Percentiles rank a stretch among this genome's conserved stretches.
phyloP scores from a whole-genome alignment of 805 yeast species.

The Diddensiella santjacobensis region DNA sequence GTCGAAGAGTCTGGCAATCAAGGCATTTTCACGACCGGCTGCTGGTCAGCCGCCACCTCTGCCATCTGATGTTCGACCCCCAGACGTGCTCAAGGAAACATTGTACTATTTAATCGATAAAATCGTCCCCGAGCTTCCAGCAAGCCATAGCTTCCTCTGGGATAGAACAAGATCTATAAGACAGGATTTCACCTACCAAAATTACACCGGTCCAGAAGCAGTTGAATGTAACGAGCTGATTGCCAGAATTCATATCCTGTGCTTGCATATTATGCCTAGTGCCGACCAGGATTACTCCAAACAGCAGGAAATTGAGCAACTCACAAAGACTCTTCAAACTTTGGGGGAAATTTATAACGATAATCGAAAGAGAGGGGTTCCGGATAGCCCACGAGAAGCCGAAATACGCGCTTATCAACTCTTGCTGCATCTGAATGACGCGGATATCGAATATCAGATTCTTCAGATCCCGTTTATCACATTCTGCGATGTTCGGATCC shows the following conservation, averaged over 20 bases:
- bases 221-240: constrained; percentile 88
- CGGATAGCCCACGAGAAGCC: constrained; percentile 57
- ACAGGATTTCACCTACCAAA: constrained; percentile 95
- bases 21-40: constrained; percentile 93
- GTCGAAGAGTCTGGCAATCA: constrained; percentile 61
- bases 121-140: constrained; percentile 65
- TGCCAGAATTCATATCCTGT: constrained; percentile 79
- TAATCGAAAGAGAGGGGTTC: constrained; percentile 63
- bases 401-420: constrained; percentile 89
- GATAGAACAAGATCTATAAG: constrained; percentile 94
- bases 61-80: constrained; percentile 97
- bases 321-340: constrained; percentile 86
- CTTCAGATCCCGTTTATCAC: constrained; percentile 63
- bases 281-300: constrained; percentile 69
- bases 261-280: constrained; percentile 83
- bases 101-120: constrained; percentile 67
- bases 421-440: constrained; percentile 73
- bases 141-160: constrained; percentile 89
- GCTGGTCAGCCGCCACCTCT: constrained; percentile 98
- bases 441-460: constrained; percentile 73
- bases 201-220: constrained; percentile 90
- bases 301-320: constrained; percentile 94
- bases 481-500: constrained; percentile 53
- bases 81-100: constrained; percentile 62
- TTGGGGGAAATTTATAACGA: constrained; percentile 83